Evolutionary conservation across 2,329 filamentous ascomycete species (phyloP).

Genomic region (Aspergillus thermomutatus): DNA sequence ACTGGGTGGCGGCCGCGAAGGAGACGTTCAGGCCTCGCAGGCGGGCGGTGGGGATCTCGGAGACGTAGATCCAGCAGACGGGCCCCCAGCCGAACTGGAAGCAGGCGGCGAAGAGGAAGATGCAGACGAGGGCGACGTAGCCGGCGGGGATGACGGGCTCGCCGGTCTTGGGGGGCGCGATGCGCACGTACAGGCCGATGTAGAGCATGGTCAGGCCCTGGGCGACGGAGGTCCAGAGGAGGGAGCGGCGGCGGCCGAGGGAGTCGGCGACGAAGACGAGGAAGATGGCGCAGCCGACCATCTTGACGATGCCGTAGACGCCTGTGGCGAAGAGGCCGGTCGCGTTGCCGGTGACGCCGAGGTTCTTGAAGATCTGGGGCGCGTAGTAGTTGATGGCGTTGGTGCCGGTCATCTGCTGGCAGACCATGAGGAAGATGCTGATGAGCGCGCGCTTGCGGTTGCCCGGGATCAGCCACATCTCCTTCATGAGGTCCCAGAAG

Average conservation of each 20-base stretch:
- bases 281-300: constrained; percentile 61
- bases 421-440: constrained; percentile 53
- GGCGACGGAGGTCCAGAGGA: constrained; percentile 63
- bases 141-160: constrained; percentile 60
- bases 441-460: constrained; percentile 54
- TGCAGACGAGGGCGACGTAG: constrained; percentile 67
- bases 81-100: constrained; percentile 71
- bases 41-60: constrained; percentile 66
- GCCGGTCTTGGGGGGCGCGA: constrained; percentile 47
- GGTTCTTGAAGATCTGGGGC: constrained; percentile 64
- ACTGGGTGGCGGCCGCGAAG: constrained; percentile 65
- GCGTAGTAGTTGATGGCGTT: constrained; percentile 67
- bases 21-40: constrained; percentile 66
- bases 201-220: constrained; percentile 65
- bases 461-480: constrained; percentile 59
- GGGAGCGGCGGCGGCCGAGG: constrained; percentile 60
- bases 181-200: constrained; percentile 64
- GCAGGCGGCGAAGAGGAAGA: constrained; percentile 68
- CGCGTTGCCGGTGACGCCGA: constrained; percentile 58
- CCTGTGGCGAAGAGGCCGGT: constrained; percentile 68
- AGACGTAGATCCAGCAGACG: constrained; percentile 69
- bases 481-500: constrained; percentile 58
- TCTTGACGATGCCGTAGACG: constrained; percentile 70
- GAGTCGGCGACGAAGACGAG: constrained; percentile 66
- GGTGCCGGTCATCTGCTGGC: constrained; percentile 52